Conservation (phyloP, 2,329 filamentous ascomycete species). For the Apiospora phragmitis region DNA sequence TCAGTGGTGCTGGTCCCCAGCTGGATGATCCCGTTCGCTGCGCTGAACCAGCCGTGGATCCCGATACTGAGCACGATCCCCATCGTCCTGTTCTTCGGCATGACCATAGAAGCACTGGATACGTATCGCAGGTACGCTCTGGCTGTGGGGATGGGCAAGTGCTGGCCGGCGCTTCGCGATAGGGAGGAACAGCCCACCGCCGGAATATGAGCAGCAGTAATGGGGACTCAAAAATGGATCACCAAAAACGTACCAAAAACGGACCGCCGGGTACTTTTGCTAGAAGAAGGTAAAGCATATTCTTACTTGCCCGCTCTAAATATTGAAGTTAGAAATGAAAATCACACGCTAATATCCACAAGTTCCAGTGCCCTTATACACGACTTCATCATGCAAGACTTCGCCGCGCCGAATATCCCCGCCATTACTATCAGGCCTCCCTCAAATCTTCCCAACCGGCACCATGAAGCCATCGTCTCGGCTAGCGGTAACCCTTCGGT, state of each 20-base stretch:
- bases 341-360: background rate
- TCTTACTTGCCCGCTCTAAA: background rate
- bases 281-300: background rate
- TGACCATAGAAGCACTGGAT: conserved; percentile 53
- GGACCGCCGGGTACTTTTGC: background rate
- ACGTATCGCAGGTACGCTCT: conserved; percentile 40
- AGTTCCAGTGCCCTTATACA: background rate
- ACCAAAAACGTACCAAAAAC: background rate
- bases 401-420: background rate
- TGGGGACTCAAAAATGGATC: background rate
- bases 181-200: too few species aligned
- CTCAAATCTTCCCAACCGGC: background rate
- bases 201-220: background rate
- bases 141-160: conserved; percentile 16
- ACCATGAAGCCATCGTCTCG: conserved; percentile 4
- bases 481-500: background rate
- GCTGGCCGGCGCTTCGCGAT: background rate
- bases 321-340: too few species aligned
- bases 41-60: conserved; percentile 51
- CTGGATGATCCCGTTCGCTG: conserved; percentile 36
- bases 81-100: conserved; percentile 57
- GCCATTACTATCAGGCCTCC: background rate
- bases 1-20: conserved; percentile 48
- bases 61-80: conserved; percentile 46
- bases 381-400: background rate